These are phyloP conservation scores for Peronospora farinosa DNA, from an alignment of 352 stramenopile species.

Conservation along the genomic window DNA sequence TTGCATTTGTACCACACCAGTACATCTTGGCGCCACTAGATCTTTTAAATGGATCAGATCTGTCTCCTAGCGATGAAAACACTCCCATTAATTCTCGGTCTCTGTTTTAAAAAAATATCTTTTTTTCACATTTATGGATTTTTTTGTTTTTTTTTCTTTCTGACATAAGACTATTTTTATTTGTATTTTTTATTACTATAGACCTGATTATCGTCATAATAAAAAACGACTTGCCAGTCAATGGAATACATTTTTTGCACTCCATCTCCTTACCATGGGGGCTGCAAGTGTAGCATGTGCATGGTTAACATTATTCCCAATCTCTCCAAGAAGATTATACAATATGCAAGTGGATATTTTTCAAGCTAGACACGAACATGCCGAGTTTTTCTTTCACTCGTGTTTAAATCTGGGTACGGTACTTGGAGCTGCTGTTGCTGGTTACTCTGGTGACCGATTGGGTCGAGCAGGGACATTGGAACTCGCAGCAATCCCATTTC, in stretches of 20 bases:
- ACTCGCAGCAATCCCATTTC: constrained; percentile 60
- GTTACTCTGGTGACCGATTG: constrained; percentile 56
- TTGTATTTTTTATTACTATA: constrained; percentile 2
- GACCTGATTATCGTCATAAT: constrained; percentile 24
- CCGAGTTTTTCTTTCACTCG: constrained; percentile 62
- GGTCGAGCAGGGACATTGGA: constrained; percentile 67
- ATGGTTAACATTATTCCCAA: constrained; percentile 66
- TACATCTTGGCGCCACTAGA: constrained; percentile 54
- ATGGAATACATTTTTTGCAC: constrained; percentile 52
- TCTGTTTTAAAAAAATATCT: too few species aligned
- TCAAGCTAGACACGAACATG: constrained; percentile 55
- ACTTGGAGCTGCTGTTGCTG: constrained; percentile 47
- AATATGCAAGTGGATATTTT: constrained; percentile 85
- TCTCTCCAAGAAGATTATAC: constrained; percentile 64
- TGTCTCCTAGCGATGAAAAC: constrained; percentile 51
- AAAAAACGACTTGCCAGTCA: constrained; percentile 23
- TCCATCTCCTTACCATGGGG: constrained; percentile 50
- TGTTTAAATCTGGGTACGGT: constrained; percentile 61
- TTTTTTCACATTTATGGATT: too few species aligned
- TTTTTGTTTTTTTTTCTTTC: not conserved
- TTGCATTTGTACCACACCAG: constrained; percentile 77
- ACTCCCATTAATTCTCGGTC: constrained; percentile 58
- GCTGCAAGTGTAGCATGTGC: constrained; percentile 36
- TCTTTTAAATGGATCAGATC: constrained; percentile 26
- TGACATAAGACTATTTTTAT: not conserved